Conservation (phyloP, 2,329 filamentous ascomycete species). For the Blastomyces gilchristii region DNA sequence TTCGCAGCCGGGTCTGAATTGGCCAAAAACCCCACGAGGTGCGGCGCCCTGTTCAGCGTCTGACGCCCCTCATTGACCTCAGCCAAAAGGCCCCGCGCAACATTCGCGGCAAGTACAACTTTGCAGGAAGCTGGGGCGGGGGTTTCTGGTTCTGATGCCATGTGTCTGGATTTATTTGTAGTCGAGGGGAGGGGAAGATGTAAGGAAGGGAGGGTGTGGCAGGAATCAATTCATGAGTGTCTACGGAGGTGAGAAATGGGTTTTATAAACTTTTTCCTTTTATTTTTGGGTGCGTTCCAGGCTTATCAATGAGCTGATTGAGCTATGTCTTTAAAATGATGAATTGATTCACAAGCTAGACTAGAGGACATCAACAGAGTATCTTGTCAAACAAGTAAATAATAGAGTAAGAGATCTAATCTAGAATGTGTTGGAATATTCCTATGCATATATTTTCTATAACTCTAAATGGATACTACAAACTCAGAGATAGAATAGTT, state of each 20-base stretch:
- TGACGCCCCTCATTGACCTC: conserved; percentile 69
- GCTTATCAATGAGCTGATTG: neutral
- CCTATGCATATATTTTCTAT: too few species aligned
- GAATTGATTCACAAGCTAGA: neutral
- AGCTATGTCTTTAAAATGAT: neutral
- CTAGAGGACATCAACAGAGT: neutral
- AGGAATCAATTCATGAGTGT: neutral
- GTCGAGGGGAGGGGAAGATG: neutral
- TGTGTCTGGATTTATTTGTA: conserved; percentile 11
- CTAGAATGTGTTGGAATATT: neutral
- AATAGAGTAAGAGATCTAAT: neutral
- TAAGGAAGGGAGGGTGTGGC: neutral
- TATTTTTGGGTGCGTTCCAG: neutral
- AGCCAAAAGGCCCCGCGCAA: conserved; percentile 67
- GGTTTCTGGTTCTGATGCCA: conserved; percentile 26
- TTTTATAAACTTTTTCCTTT: neutral
- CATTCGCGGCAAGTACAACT: conserved; percentile 77
- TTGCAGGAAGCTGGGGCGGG: conserved; percentile 55
- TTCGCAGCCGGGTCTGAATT: conserved; percentile 83
- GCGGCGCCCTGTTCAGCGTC: conserved; percentile 61
- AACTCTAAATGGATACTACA: too few species aligned
- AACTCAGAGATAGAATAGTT: too few species aligned
- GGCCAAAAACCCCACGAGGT: conserved; percentile 82
- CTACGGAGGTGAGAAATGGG: neutral
- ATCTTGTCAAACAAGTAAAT: neutral